Conservation (phyloP, 2,329 filamentous ascomycete species). For the Juglanconis oblonga region DNA sequence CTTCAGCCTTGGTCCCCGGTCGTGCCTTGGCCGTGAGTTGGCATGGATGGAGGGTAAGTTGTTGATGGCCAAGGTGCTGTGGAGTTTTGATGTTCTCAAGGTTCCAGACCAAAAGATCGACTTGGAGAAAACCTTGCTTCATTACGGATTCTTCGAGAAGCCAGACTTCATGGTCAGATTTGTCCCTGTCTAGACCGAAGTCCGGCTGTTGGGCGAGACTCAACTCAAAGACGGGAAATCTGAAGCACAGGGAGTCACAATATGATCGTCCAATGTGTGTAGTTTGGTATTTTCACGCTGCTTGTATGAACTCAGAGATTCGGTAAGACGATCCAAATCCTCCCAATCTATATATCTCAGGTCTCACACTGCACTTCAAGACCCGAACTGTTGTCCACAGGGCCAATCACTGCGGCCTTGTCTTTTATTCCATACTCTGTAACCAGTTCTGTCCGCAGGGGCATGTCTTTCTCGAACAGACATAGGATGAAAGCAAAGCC, state of each 20-base stretch:
- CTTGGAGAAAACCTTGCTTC: neutral
- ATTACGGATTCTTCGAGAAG: neutral
- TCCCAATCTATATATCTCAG: no score
- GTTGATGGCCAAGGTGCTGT: neutral
- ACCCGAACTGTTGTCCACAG: no score
- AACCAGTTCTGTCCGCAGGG: constrained; percentile 20
- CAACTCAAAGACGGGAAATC: no score
- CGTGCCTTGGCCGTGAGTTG: neutral
- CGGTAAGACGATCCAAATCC: no score
- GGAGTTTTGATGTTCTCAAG: neutral
- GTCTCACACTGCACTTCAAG: no score
- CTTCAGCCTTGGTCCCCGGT: neutral
- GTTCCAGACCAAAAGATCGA: neutral
- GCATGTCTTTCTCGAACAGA: constrained; percentile 21
- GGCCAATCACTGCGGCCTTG: neutral
- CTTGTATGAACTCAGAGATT: no score
- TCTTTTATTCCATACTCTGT: constrained; percentile 11
- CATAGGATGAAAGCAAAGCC: constrained; percentile 21
- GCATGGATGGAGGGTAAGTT: neutral
- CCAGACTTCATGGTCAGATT: neutral
- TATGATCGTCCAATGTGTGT: no score
- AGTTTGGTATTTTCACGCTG: no score
- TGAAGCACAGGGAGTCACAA: no score
- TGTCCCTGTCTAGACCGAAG: neutral
- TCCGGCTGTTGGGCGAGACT: no score